Evolutionary conservation across 768 basidiomycete species (phyloP), one percentile per base, ranked within the genome.

Genomic region (Boletus reticuloceps): DNA sequence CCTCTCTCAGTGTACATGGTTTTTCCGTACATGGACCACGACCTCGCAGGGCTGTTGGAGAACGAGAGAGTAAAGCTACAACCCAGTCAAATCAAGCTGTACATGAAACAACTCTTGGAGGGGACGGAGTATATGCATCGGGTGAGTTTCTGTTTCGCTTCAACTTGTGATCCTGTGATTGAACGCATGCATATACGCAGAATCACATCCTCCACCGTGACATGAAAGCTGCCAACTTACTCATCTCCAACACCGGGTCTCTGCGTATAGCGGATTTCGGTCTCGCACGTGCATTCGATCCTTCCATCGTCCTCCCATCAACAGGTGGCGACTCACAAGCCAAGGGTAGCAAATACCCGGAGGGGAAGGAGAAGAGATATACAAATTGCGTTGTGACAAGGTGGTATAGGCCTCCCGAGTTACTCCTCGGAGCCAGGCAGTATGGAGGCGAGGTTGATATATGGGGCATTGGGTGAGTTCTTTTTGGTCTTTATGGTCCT

Each of bases 21-120:
- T 40, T 99, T 98, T 66, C 97, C 97, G 0, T 99, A 98, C 74
- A 98, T 98, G 97, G 97, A 98, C 65, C 96, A 99, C 65, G 97
- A 99, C 72, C 83, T 99, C 12, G 94, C 96, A 3, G 97, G 97
- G 4, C 71, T 98, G 38, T 75, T 99, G 56, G 92, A 95, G 71
- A 98, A 98, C 66, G 88, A 91, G 56, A 82, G 89, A 27, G 94
- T 94, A 55, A 87, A 88, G 62, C 76, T 96, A 5, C 82, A 82
- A 47, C 84, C 87, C 9, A 88, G 88, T 62, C 85, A 94, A 58
- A 94, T 98, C 73, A 99, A 98, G 74, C 75, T 96, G 29, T 96
- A 98, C 71, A 91, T 96, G 86, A 88, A 87, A 71, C 97, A 99
- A 69, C 80, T 98, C 27, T 78, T 98, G n/a, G 89, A 95, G 69